Base-by-base conservation (phyloP, 2,329 filamentous ascomycete genomes). In the Emmonsiellopsis sp. region DNA sequence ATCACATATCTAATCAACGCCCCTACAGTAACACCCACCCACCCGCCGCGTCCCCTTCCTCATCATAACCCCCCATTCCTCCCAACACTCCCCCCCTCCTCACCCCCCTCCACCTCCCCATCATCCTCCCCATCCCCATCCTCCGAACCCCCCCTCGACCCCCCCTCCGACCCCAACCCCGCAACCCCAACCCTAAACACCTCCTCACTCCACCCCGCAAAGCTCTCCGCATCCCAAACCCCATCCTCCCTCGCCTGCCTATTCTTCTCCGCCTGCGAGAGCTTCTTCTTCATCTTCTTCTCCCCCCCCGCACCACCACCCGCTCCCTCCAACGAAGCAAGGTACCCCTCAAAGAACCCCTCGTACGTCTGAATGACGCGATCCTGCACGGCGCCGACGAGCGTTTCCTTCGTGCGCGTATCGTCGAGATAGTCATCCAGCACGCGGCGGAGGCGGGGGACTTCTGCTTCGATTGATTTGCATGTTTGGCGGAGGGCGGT, bases 321-420 rank as follows among this genome's bases (percentile, higher is more conserved):
- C 52, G 53, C 58, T 60, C 47, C 47, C 31, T 54, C 60, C 21
- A 70, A 60, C 50, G 74, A 75, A 7, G 71, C 68, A 9, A 63
- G 63, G 57, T 76, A 76, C 27, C 69, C 71, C 33, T 84, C 80
- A 56, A 82, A 82, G 69, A 84, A 86, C 5, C 79, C 76, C 62
- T 86, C 82, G 60, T 86, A 86, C 8, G 74, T 74, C 62, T 80
- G 75, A 13, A 82, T 74, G 11, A 84, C 79, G 57, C 78, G 77
- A 61, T 85, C 83, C 65, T 84, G 77, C 27, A 86, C 82, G 2
- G 83, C 83, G 11, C 78, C 80, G 4, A 85, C 80, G 7, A 86
- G 73, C 33, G 83, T 86, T 64, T 86, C 83, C 53, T 79, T 76
- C 54, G 82, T 85, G 31, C 83, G 73, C n/a, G 71, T 68, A 62